Evolutionary conservation across 75 land plant species (phyloP).

Genomic region (Sequoia sempervirens): DNA sequence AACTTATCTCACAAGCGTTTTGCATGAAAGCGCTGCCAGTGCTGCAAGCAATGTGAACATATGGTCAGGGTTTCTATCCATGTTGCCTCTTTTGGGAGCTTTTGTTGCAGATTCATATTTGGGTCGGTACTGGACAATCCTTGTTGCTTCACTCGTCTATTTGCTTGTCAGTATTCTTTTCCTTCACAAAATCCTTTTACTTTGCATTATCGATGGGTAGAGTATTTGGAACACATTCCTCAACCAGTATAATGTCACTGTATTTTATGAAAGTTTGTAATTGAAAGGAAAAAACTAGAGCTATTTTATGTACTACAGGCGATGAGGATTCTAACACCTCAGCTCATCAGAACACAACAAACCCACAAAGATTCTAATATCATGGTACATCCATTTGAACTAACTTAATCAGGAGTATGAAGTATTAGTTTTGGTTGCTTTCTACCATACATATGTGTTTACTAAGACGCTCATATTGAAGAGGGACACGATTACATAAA

Average conservation of each 20-base stretch:
- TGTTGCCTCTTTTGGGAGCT: conserved; percentile 48
- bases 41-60: conserved; percentile 49
- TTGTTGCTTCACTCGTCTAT: conserved; percentile 29
- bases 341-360: not conserved
- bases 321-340: not conserved
- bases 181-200: not conserved
- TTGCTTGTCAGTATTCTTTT: conserved; percentile 19
- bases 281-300: not conserved
- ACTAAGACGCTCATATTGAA: no score
- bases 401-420: not conserved
- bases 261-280: not conserved
- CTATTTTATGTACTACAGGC: not conserved
- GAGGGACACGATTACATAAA: no score
- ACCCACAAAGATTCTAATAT: not conserved
- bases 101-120: conserved; percentile 55
- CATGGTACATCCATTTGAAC: not conserved
- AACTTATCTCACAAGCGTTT: conserved; percentile 1
- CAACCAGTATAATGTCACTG: not conserved
- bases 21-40: conserved; percentile 34
- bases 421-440: not conserved
- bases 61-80: conserved; percentile 31
- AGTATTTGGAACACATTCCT: not conserved
- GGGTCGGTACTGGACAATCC: conserved; percentile 53
- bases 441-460: not conserved
- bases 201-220: not conserved